Base-by-base conservation (phyloP, 495 filamentous ascomycete genomes). In the Talaromyces borbonicus region DNA sequence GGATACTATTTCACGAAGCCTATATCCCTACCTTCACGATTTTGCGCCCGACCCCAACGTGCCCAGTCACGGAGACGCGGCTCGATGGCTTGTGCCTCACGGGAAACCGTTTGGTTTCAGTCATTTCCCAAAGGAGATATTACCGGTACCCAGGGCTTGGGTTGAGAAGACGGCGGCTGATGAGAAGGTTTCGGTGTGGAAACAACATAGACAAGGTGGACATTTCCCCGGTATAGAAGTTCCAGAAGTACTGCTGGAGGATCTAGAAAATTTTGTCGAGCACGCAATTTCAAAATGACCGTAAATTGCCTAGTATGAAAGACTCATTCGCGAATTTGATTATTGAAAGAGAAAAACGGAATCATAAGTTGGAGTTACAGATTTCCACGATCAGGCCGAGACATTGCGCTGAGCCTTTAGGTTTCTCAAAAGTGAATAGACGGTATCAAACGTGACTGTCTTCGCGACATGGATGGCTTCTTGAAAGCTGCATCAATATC, bases 401-500 rank as follows among this genome's bases (percentile, higher is more conserved):
- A n/a, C n/a, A n/a, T n/a, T n/a, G n/a, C n/a, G n/a, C n/a, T n/a
- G n/a, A n/a, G n/a, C n/a, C n/a, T n/a, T n/a, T n/a, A n/a, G n/a
- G n/a, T n/a, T n/a, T n/a, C n/a, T n/a, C n/a, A n/a, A n/a, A n/a
- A n/a, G n/a, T n/a, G n/a, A n/a, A n/a, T n/a, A n/a, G n/a, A n/a
- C n/a, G n/a, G n/a, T n/a, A n/a, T n/a, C n/a, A n/a, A n/a, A n/a
- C n/a, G n/a, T n/a, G n/a, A n/a, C n/a, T n/a, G n/a, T n/a, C n/a
- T n/a, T n/a, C n/a, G 33, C 22, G 43, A 35, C 18, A 20, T 20
- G 26, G 30, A 46, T 4, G 18, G 33, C 43, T 16, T 33, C 30
- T 59, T 61, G 36, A 81, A 80, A 0, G 69, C 71, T 9, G 68
- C 68, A 30, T 81, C 71, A 49, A 83, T 81, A 40, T 71, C 68